Base-by-base conservation (phyloP, 805 yeast genomes). In the Metschnikowia aberdeeniae region DNA sequence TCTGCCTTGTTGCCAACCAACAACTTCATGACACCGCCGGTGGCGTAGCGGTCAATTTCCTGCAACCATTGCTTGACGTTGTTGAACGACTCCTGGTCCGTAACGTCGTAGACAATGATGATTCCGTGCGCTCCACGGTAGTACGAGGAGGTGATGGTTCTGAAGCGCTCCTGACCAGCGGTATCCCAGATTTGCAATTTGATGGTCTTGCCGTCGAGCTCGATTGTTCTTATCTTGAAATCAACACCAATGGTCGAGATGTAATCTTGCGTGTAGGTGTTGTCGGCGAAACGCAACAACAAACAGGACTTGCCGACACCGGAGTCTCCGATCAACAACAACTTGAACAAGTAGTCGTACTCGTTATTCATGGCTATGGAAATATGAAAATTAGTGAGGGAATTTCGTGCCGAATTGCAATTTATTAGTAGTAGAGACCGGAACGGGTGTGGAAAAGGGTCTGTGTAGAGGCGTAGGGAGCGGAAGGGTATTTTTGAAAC, bases 121-220 rank as follows among this genome's bases (percentile, higher is more conserved):
- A 92, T 93, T 50, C 99, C 99, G 64, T 92, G 98, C 10, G 98
- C 97, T 46, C 99, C 99, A 67, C 99, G 85, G 76, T 92, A 92
- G 73, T 92, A 92, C 12, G 97, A 88, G 11, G 97, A 87, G 10
- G 98, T 93, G 71, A 92, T 92, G 42, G 99, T 93, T 72, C 98
- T 84, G 75, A 93, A 93, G 59, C 99, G 77, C 69, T 93, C 99
- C 74, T 93, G 99, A 38, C 99, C 99, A 10, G 98, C 99, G 45
- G 99, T 93, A 66, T 93, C 99, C 99, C 99, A 93, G 63, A 93
- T 92, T 73, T 93, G 99, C 63, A 93, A 79, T 72, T 93, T 93
- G 65, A 93, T 93, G 44, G 96, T 88, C 75, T 93, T 93, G 54
- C 98, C 98, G 59, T 93, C 97, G 50, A 93, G 76, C 64, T 93